Evolutionary conservation across 2,329 filamentous ascomycete species (phyloP), one percentile per base, ranked within the genome.

Genomic region (Ophiostoma piceae): DNA sequence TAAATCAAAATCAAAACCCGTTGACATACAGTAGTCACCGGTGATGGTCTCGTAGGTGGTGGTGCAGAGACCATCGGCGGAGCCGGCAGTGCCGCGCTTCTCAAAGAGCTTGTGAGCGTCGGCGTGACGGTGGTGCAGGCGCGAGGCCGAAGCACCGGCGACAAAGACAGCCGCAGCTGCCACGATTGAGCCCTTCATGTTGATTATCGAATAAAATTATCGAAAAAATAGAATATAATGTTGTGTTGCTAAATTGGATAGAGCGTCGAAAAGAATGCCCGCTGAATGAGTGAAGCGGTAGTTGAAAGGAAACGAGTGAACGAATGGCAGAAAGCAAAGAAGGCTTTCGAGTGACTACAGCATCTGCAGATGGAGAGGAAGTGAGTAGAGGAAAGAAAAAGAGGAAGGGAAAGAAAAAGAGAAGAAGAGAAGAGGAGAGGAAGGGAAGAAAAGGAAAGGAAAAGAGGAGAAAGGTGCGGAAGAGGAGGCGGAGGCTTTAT

Each of bases 281-380:
- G 91, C 91, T 93, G 82, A 94, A 92, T 80, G 91, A 92, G 88
- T 92, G 90, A 92, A 92, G 89, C 89, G 89, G 89, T 89, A 77
- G 67, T 57, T 80, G 83, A n/a, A 66, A 35, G 14, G n/a, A 57
- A 57, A n/a, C n/a, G 57, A 67, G 78, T 79, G 83, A 82, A 78
- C 79, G 82, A 81, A 81, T 77, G 81, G 82, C 80, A 57, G 82
- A 84, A 83, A 84, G 81, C 80, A 77, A 79, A 77, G 75, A 75
- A 78, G 77, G 78, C 79, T 79, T 80, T 81, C 80, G 60, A 39
- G 82, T 80, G 82, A 82, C 79, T 80, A 81, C 80, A 83, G 82
- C 81, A 83, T 84, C 80, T 78, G 77, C 76, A 76, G 75, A 74
- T 75, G 70, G 74, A 77, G 76, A 74, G 76, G 77, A 75, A 76